Evolutionary conservation across 129 eudicot species (phyloP).

Genomic region (Flaveria ramosissima): DNA sequence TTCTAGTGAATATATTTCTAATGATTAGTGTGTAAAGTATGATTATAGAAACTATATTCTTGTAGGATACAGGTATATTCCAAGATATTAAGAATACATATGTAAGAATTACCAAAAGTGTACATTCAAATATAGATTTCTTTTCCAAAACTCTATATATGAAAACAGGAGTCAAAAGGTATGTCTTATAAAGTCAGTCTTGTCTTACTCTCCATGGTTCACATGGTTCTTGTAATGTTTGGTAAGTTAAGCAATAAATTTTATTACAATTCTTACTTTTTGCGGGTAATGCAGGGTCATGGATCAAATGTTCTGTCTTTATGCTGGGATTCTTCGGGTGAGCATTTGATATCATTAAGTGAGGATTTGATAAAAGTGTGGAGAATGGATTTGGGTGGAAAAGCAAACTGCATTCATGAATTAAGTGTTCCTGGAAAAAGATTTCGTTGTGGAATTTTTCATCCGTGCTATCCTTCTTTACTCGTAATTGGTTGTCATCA

Average conservation of each 20-base stretch:
- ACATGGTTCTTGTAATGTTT: background rate
- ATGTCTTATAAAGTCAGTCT: background rate
- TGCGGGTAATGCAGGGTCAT: conserved; percentile 47
- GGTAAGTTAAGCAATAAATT: background rate
- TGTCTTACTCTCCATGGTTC: background rate
- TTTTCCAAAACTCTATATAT: background rate
- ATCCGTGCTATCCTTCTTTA: conserved; percentile 50
- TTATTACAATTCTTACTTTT: background rate
- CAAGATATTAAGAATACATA: no score
- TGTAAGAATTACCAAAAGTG: background rate
- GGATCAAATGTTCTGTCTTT: conserved; percentile 40
- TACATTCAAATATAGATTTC: background rate
- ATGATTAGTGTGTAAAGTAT: no score
- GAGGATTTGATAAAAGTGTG: conserved; percentile 62
- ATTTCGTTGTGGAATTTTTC: conserved; percentile 56
- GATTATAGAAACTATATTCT: no score
- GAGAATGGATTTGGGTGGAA: conserved; percentile 56
- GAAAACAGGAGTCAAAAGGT: background rate
- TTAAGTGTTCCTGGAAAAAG: conserved; percentile 48
- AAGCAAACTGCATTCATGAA: conserved; percentile 50
- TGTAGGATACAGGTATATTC: no score
- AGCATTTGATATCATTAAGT: conserved; percentile 53
- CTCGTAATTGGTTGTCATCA: conserved; percentile 59
- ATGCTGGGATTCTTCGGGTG: conserved; percentile 65
- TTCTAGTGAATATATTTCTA: no score